Percentiles rank a stretch among this genome's conserved stretches.
Evolutionary conservation across 768 basidiomycete species (phyloP).

Genomic region (Mycena galericulata): DNA sequence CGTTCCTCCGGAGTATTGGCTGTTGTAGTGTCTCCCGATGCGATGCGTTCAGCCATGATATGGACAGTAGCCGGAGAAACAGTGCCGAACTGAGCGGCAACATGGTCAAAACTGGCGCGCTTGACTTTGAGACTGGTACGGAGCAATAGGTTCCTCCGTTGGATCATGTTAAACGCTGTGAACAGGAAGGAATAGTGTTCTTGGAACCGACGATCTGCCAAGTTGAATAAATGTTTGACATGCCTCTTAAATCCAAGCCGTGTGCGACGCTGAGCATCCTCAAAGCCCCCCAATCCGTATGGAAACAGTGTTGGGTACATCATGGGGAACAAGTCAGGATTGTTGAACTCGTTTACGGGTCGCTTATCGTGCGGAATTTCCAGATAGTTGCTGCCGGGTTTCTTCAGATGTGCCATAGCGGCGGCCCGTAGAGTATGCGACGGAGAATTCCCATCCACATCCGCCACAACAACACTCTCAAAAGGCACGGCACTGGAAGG

Average conservation of each 20-base stretch:
- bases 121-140: no score
- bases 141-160: not conserved
- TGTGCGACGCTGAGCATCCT: not conserved
- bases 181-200: not conserved
- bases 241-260: not conserved
- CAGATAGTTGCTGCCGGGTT: not conserved
- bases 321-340: not conserved
- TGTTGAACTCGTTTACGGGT: not conserved
- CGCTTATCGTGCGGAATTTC: not conserved
- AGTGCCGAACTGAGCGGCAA: no score
- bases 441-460: not conserved
- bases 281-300: not conserved
- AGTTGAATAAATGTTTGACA: not conserved
- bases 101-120: no score
- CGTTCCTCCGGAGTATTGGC: not conserved
- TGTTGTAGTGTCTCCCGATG: not conserved
- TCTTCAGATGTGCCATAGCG: not conserved
- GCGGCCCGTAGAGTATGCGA: not conserved
- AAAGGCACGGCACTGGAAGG: not conserved
- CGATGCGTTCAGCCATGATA: not conserved
- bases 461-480: not conserved
- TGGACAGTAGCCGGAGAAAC: not conserved
- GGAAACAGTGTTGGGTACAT: slow-evolving; percentile 1
- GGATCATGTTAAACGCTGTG: not conserved
- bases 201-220: not conserved